Evolutionary conservation across 228 moss, liverwort and hornwort genomes (phyloP).

Genomic region (Sphagnum magellanicum): DNA sequence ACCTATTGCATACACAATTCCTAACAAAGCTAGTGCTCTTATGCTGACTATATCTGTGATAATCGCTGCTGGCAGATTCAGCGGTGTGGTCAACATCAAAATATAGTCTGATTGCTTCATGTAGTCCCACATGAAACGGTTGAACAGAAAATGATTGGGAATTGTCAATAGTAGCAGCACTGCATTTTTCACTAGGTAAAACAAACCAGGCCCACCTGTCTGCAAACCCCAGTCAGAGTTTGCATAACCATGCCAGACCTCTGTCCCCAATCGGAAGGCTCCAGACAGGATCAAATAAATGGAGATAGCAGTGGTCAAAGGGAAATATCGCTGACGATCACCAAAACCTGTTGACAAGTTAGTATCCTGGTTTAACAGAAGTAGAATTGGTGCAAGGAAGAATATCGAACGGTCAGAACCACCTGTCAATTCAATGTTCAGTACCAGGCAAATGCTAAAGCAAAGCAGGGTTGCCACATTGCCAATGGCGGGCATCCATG

Average conservation of each 20-base stretch:
- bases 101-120: constrained; percentile 77
- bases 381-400: constrained; percentile 75
- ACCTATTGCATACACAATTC: constrained; percentile 64
- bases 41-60: constrained; percentile 87
- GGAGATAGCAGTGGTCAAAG: constrained; percentile 68
- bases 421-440: constrained; percentile 84
- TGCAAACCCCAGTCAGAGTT: constrained; percentile 83
- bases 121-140: constrained; percentile 98
- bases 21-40: constrained; percentile 73
- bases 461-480: constrained; percentile 76
- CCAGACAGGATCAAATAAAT: constrained; percentile 60
- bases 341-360: constrained; percentile 76
- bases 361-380: constrained; percentile 90
- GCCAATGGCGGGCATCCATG: constrained; percentile 95
- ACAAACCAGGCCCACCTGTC: constrained; percentile 85
- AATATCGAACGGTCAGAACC: constrained; percentile 80
- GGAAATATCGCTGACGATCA: constrained; percentile 93
- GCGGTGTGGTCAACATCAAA: constrained; percentile 80
- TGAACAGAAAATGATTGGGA: constrained; percentile 90
- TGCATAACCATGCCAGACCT: constrained; percentile 91
- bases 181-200: constrained; percentile 81
- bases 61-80: constrained; percentile 94
- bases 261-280: constrained; percentile 79
- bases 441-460: constrained; percentile 67
- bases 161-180: constrained; percentile 51